Conservation (phyloP, 2,329 filamentous ascomycete species). For the Pezicula carpinea region DNA sequence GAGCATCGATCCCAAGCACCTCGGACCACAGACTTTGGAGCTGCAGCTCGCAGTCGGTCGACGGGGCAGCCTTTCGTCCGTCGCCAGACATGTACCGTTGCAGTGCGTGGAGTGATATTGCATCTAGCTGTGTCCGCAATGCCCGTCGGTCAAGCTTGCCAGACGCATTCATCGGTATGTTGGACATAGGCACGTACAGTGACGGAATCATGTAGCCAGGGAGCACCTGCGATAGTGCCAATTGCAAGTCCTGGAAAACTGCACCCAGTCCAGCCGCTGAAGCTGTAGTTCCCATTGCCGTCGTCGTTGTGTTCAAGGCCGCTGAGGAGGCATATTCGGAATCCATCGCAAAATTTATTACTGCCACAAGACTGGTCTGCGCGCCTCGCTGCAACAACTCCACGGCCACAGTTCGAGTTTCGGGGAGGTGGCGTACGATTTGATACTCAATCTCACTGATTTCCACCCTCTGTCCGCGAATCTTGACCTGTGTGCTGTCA, state of each 20-base stretch:
- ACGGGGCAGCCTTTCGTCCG: background rate
- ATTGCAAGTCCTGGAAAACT: constrained; percentile 2
- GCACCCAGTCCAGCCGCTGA: background rate
- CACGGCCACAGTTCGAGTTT: background rate
- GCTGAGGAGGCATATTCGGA: background rate
- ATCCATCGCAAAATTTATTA: background rate
- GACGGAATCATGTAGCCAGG: constrained; percentile 11
- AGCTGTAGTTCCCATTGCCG: background rate
- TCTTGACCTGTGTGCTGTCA: constrained; percentile 61
- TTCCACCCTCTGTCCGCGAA: constrained; percentile 59
- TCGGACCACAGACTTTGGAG: constrained; percentile 30
- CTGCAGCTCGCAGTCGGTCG: constrained; percentile 1
- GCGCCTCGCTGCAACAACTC: background rate
- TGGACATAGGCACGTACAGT: constrained; percentile 6
- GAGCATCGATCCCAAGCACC: constrained; percentile 34
- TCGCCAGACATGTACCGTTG: constrained; percentile 1
- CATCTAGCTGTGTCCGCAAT: background rate
- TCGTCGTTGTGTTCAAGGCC: background rate
- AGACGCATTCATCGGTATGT: constrained; percentile 9
- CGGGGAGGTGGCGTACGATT: background rate
- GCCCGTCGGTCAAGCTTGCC: constrained; percentile 20
- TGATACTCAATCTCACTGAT: constrained; percentile 50
- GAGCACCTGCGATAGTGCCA: constrained; percentile 2
- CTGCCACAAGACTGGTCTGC: background rate
- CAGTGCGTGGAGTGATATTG: background rate